Base-by-base conservation (phyloP, 2,329 filamentous ascomycete genomes). In the Colletotrichum sp. region DNA sequence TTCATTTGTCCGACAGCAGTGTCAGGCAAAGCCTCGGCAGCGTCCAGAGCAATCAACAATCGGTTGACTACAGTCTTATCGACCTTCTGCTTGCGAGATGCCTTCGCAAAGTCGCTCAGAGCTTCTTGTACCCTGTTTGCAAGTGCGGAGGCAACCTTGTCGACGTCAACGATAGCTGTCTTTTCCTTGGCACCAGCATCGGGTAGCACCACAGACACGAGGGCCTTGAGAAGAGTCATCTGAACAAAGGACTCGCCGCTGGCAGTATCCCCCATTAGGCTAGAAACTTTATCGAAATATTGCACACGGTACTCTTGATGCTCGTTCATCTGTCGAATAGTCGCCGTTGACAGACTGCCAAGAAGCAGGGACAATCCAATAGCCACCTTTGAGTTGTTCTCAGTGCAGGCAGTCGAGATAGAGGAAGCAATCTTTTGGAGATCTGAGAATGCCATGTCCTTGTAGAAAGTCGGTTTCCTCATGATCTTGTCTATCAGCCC, bases 401-500 rank as follows among this genome's bases (percentile, higher is more conserved):
- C 33, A 13, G 18, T 55, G 24, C 68, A 66, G 9, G 64, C 55
- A 4, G 66, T 27, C 13, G 76, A 81, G 71, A 84, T 76, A 8
- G 79, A 78, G 47, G 84, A 79, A 3, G 84, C 83, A 11, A 83
- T 74, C 7, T 80, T 78, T 4, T 82, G 78, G 7, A 85, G 79
- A 67, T 84, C 79, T 1, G 78, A 75, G 64, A 86, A 90, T 2
- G 73, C 78, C 81, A 90, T 85, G 1, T 79, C 82, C 75, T 87
- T 81, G 76, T 90, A 88, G 70, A 89, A 89, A 0, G 87, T 89
- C 1, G 88, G 84, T n/a, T 84, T 83, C 7, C 80, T 79, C 85
- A 90, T 88, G 29, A 90, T 79, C 76, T 88, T 90, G 4, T 84
- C 79, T 75, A 86, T 84, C 62, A 91, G 76, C 24, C 84, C 83